Base-by-base conservation (phyloP, 2,329 filamentous ascomycete species). In the Sclerotinia glacialis region DNA sequence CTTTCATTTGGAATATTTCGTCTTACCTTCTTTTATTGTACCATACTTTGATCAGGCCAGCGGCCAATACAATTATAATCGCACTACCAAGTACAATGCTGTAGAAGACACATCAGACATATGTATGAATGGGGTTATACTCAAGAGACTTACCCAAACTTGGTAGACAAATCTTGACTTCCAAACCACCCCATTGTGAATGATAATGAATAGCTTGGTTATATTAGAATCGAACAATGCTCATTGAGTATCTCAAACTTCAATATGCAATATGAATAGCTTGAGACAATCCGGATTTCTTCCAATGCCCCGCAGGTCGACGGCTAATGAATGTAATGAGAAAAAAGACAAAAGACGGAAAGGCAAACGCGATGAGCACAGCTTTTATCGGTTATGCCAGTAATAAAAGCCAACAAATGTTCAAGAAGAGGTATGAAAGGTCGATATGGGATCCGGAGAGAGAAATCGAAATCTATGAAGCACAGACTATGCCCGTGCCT, bases 131-230 rank as follows among this genome's bases (percentile, higher is more conserved):
- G 26, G 21, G 50, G 6, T 54, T 18, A 18, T 37, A 63, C 26
- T 40, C 11, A 21, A 54, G 37, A 28, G 40, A 49, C 64, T 66
- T 37, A 66, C 64, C 56, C 47, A 40, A 66, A 66, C 42, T 55
- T 66, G 34, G 23, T 11, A 14, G 64, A 49, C 58, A 66, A 23
- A n/a, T 63, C 23, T 63, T 54, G 49, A 21, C 34, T 47, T 37
- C 64, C 64, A 63, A 66, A 66, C 26, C 49, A 60, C 37, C 64
- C 58, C 64, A 66, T 66, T 63, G 55, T 66, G 58, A 66, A 63
- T 37, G 47, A 40, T 63, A 66, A 59, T 60, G 44, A n/a, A 40
- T 59, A n/a, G n/a, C 18, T 55, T 40, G 18, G 18, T 34, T 46
- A 26, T 47, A 40, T 31, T 49, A 16, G 40, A 26, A n/a, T 34